These are phyloP conservation scores for Botryotinia narcissicola DNA, from an alignment of 2,329 filamentous ascomycete genomes.

Conservation along the genomic window DNA sequence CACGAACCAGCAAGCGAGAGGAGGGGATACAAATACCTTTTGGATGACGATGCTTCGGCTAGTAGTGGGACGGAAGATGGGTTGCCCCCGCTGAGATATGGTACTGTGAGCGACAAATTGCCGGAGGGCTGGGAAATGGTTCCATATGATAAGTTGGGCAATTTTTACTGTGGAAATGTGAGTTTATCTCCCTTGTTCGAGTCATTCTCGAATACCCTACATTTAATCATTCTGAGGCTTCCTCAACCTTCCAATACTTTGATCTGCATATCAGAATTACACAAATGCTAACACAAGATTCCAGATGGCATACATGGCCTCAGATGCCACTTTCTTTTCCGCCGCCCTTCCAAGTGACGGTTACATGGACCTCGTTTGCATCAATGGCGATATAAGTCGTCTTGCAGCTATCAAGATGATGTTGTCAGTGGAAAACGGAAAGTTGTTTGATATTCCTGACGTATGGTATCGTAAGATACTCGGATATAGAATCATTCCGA, in stretches of 20 bases:
- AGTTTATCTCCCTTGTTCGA: conserved; percentile 37
- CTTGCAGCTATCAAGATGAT: conserved; percentile 67
- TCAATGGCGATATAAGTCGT: conserved; percentile 72
- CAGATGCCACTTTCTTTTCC: conserved; percentile 83
- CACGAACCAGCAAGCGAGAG: conserved; percentile 33
- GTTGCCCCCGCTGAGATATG: conserved; percentile 73
- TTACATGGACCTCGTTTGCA: conserved; percentile 77
- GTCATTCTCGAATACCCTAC: background rate
- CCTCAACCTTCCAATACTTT: background rate
- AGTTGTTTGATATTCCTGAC: conserved; percentile 75
- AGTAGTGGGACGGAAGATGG: conserved; percentile 44
- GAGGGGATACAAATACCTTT: conserved; percentile 33
- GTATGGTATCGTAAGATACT: conserved; percentile 81
- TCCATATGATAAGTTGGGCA: conserved; percentile 76
- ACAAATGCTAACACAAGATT: background rate
- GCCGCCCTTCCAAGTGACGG: conserved; percentile 81
- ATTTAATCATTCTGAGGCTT: background rate
- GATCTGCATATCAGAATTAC: background rate
- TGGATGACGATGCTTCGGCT: conserved; percentile 38
- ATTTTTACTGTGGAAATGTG: conserved; percentile 90
- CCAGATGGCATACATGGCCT: conserved; percentile 86
- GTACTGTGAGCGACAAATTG: conserved; percentile 73
- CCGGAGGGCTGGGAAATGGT: conserved; percentile 74
- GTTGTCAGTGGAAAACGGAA: conserved; percentile 66
- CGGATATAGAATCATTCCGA: conserved; percentile 83